phyloP scores from a whole-genome alignment of 345 rosid genomes.

The Iberis pinnata region DNA sequence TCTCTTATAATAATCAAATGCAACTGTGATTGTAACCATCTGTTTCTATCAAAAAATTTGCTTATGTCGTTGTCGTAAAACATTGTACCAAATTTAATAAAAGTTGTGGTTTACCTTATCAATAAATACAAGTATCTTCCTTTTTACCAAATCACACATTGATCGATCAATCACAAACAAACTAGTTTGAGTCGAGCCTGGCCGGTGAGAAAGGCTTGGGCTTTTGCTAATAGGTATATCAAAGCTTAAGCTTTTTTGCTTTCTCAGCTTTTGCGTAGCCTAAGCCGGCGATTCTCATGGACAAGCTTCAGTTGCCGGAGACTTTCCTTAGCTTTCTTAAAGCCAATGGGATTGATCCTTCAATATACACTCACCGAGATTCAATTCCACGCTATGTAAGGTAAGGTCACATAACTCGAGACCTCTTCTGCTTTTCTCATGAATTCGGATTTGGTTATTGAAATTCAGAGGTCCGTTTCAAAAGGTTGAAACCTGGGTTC shows the following conservation, averaged over 20 bases:
- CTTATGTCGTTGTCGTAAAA: no score
- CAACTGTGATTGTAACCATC: background rate
- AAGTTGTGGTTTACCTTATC: no score
- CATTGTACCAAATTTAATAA: no score
- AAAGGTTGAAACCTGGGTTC: slow-evolving; percentile 73
- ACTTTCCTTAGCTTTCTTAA: slow-evolving; percentile 55
- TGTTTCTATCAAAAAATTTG: background rate
- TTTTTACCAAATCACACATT: no score
- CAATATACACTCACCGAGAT: slow-evolving; percentile 47
- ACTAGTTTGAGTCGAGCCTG: no score
- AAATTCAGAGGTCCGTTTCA: background rate
- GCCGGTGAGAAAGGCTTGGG: no score
- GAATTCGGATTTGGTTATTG: background rate
- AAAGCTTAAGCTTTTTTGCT: no score
- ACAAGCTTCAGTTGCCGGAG: slow-evolving; percentile 48
- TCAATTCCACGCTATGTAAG: slow-evolving; percentile 78
- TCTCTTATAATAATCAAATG: slow-evolving; percentile 2
- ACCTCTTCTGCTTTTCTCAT: background rate
- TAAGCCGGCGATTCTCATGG: slow-evolving; percentile 33
- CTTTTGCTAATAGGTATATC: no score
- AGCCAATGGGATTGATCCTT: slow-evolving; percentile 63
- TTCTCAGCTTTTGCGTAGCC: no score
- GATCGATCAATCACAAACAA: no score
- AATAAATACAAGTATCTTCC: no score
- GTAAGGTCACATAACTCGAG: slow-evolving; percentile 37